These are phyloP conservation scores for Syzygium malaccense DNA, from an alignment of 441 rosid genomes.

Conservation along the genomic window DNA sequence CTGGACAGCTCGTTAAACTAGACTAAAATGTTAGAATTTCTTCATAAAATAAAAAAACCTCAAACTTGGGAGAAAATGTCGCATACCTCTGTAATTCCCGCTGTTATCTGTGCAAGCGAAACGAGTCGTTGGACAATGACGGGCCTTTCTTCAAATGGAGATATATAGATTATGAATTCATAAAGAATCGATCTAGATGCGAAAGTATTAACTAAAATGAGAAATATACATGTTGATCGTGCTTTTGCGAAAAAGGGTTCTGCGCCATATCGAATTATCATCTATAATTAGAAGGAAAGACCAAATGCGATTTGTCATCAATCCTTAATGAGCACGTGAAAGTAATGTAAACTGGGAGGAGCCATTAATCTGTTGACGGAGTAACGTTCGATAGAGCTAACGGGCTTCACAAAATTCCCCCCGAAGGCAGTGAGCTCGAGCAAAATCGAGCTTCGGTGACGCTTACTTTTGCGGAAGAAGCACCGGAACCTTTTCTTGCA, in stretches of 20 bases:
- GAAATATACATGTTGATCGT: not conserved
- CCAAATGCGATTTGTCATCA: not conserved
- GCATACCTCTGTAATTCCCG: no score
- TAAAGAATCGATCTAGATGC: not conserved
- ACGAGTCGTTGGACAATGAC: no score
- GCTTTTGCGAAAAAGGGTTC: accelerated
- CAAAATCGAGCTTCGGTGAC: not conserved
- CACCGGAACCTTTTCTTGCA: not conserved
- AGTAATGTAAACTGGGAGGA: not conserved
- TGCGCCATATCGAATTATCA: not conserved
- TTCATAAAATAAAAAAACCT: not conserved
- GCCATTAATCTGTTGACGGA: not conserved
- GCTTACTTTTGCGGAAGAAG: not conserved
- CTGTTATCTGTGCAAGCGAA: no score
- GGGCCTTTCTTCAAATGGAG: not conserved
- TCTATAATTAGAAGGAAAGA: not conserved
- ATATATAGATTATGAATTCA: not conserved
- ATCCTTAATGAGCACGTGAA: not conserved
- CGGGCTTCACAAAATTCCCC: not conserved
- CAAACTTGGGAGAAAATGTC: not conserved
- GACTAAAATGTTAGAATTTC: no score
- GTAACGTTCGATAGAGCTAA: not conserved
- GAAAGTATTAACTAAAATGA: not conserved
- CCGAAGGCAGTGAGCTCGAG: not conserved
- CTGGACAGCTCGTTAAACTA: not conserved